These are phyloP conservation scores for Alternaria atra DNA, from an alignment of 2,329 filamentous ascomycete genomes.

Conservation along the genomic window DNA sequence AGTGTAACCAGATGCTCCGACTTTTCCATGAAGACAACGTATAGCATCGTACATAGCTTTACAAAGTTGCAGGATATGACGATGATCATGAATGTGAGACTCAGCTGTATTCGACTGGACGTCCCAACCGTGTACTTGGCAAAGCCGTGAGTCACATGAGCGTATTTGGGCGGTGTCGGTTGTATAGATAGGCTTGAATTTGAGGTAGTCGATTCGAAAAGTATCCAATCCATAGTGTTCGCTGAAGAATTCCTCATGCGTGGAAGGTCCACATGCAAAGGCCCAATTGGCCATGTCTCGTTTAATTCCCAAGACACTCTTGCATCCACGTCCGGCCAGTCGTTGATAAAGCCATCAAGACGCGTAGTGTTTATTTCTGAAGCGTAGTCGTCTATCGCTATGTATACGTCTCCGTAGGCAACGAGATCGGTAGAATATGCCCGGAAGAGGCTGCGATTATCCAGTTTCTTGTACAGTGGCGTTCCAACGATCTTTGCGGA, in stretches of 20 bases:
- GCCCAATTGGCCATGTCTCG: too few relatives aligned
- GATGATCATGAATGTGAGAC: constrained; percentile 20
- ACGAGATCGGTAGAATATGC: background rate
- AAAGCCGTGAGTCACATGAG: background rate
- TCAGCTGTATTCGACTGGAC: constrained; percentile 21
- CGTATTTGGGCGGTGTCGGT: background rate
- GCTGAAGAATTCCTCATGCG: too few relatives aligned
- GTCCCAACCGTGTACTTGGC: background rate
- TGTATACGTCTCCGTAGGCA: background rate
- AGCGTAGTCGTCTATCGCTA: background rate
- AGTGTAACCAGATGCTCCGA: background rate
- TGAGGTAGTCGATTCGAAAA: too few relatives aligned
- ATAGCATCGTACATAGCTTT: constrained; percentile 22
- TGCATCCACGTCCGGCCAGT: background rate
- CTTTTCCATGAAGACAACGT: background rate
- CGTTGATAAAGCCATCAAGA: background rate
- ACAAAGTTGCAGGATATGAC: constrained; percentile 28
- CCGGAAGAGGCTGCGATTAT: background rate
- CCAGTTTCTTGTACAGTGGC: background rate
- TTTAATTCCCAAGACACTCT: too few relatives aligned
- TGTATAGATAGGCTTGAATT: background rate
- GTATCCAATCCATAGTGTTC: too few relatives aligned
- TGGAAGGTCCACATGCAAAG: too few relatives aligned
- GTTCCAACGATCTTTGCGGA: too few relatives aligned
- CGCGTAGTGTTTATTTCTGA: too few relatives aligned